Evolutionary conservation across 2,329 filamentous ascomycete genomes (phyloP).

Genomic region (Penicillium sp.): DNA sequence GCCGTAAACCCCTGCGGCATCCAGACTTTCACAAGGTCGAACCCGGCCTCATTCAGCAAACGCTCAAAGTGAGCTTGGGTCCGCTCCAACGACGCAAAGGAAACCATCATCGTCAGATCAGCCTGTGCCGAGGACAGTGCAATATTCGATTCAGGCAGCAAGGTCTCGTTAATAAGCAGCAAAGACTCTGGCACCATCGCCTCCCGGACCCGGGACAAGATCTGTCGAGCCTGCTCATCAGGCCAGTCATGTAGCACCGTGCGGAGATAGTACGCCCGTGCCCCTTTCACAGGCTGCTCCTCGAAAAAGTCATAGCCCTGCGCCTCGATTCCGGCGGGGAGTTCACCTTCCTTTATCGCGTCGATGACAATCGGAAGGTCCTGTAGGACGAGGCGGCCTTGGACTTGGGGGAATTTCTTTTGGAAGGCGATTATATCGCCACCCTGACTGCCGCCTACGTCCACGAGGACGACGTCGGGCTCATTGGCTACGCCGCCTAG

Average conservation of each 20-base stretch:
- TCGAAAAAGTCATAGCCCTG: conserved; percentile 17
- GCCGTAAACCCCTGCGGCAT: conserved; percentile 7
- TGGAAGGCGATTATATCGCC: conserved; percentile 12
- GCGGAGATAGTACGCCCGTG: conserved; percentile 24
- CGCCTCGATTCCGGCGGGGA: not conserved
- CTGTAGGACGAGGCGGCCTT: conserved; percentile 14
- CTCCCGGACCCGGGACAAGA: conserved; percentile 12
- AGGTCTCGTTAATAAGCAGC: conserved; percentile 12
- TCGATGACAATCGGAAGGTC: conserved; percentile 15
- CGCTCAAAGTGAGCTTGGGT: conserved; percentile 11
- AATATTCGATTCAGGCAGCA: conserved; percentile 10
- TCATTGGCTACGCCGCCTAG: not conserved
- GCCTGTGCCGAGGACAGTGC: conserved; percentile 7
- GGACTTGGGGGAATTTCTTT: conserved; percentile 1
- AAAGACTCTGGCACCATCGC: conserved; percentile 8
- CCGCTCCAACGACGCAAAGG: conserved; percentile 12
- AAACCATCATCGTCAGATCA: conserved; percentile 18
- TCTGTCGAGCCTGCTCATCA: conserved; percentile 19
- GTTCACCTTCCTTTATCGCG: not conserved
- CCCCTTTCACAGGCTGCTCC: conserved; percentile 14
- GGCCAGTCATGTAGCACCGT: conserved; percentile 27
- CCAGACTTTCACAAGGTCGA: conserved; percentile 11
- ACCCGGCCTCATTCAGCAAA: conserved; percentile 6
- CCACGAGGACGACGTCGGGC: conserved; percentile 11
- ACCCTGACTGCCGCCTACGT: conserved; percentile 19